Evolutionary conservation across 768 basidiomycete species (phyloP).

Genomic region (Cystobasidium ongulense): DNA sequence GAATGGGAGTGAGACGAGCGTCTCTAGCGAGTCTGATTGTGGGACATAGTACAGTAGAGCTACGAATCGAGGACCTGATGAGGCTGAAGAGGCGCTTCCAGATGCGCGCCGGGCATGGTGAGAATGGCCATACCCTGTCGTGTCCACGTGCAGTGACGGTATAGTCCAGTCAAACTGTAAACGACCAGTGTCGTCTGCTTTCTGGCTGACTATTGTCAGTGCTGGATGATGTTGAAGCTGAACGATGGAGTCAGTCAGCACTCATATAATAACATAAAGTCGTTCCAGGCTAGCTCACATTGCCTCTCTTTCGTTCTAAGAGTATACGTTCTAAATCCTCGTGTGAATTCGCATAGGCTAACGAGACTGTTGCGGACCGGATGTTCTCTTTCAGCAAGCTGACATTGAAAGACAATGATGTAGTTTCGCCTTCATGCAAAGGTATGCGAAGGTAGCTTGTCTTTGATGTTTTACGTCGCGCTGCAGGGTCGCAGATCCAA

Average conservation of each 20-base stretch:
- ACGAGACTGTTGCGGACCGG: not conserved
- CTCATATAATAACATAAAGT: not conserved
- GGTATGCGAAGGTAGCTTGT: not conserved
- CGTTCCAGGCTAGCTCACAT: not conserved
- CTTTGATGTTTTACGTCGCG: not conserved
- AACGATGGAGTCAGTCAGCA: not conserved
- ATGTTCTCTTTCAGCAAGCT: not conserved
- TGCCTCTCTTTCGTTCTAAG: slow-evolving; percentile 16
- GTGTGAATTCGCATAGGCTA: not conserved
- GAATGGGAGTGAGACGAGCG: not conserved
- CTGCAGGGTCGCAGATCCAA: slow-evolving; percentile 17
- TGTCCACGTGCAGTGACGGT: not conserved
- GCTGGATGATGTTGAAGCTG: slow-evolving; percentile 20
- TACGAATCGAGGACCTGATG: not conserved
- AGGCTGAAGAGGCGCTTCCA: not conserved
- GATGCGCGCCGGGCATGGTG: not conserved
- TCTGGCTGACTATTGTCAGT: not conserved
- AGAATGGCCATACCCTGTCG: not conserved
- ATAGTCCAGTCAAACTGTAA: slow-evolving; percentile 4
- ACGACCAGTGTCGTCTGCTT: not conserved
- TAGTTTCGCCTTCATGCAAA: not conserved
- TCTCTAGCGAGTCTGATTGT: not conserved
- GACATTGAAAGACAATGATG: not conserved
- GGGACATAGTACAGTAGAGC: slow-evolving; percentile 18
- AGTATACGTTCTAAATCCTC: slow-evolving; percentile 11